Conservation (phyloP, 805 yeast species). For the Komagataella ulmi region DNA sequence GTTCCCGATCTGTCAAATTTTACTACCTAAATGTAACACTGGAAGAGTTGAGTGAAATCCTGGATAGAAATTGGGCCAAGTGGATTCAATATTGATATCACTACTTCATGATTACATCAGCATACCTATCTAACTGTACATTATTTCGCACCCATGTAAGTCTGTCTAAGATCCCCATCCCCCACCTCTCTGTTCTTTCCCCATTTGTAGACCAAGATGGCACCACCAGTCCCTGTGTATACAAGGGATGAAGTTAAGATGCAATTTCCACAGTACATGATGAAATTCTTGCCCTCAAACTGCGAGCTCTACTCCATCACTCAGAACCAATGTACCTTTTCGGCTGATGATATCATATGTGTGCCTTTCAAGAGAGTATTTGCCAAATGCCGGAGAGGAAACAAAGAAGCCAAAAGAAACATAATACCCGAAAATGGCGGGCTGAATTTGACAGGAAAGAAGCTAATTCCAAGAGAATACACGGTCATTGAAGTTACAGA, state of each 20-base stretch:
- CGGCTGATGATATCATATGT: conserved; percentile 27
- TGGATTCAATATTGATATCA: not conserved
- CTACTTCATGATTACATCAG: not conserved
- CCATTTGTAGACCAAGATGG: conserved; percentile 18
- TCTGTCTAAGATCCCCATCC: not conserved
- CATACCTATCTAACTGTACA: not conserved
- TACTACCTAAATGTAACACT: conserved; percentile 37
- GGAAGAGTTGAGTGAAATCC: conserved; percentile 14
- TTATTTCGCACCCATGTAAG: not conserved
- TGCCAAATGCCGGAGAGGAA: conserved; percentile 23
- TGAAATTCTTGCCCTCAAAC: conserved; percentile 1
- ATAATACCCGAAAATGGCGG: conserved; percentile 5
- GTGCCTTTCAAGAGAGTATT: conserved; percentile 34
- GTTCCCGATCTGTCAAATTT: conserved; percentile 23
- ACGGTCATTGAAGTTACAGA: conserved; percentile 25
- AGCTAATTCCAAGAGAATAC: conserved; percentile 10
- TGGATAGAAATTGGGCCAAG: not conserved
- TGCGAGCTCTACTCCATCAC: conserved; percentile 25
- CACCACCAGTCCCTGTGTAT: conserved; percentile 36
- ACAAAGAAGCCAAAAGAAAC: conserved; percentile 9
- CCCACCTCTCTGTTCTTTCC: not conserved
- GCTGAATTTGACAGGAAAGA: conserved; percentile 2
- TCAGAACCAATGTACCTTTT: conserved; percentile 34
- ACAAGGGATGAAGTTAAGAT: conserved; percentile 20
- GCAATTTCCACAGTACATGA: conserved; percentile 9